Evolutionary conservation across 2,329 filamentous ascomycete species (phyloP), one percentile per base, ranked within the genome.

Genomic region (Cercospora brassicicola): DNA sequence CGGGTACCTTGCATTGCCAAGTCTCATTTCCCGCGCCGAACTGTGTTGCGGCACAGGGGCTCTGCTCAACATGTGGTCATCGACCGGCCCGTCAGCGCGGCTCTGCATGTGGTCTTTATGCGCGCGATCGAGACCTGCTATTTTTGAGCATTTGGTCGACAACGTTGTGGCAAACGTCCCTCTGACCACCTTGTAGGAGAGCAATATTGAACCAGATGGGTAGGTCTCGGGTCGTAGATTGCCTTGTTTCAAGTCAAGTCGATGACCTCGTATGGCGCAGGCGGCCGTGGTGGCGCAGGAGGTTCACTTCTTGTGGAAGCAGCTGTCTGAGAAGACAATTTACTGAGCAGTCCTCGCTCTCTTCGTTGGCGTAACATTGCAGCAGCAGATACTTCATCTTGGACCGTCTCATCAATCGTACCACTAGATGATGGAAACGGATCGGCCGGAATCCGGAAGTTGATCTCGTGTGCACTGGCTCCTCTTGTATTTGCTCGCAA

Each of bases 191-290:
- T 9, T 28, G 53, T 23, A 28, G 23, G 20, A 9, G n/a, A 28
- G 26, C 3, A 11, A 53, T 18, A 20, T 30, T 1, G 15, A 7
- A 55, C 6, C 30, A 30, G 53, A 57, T 5, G 30, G 26, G 11
- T 7, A 33, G 20, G 26, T 28, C 42, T 56, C 31, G n/a, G 15
- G 20, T 45, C 20, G 4, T 11, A 31, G 51, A 45, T 63, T 51
- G n/a, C n/a, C 39, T 7, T 33, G 23, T 55, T 53, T 71, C 67
- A 71, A 20, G 67, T 69, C 55, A 71, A 48, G 42, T 69, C 69
- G 48, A 71, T 69, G n/a, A 71, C 63, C 36, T 64, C 48, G 20
- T 30, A n/a, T 26, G 53, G n/a, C 11, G 28, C 42, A 33, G 59
- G 39, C 36, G 15, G 26, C 6, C 26, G 18, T 11, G 20, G 18